Conservation (phyloP, 2,329 filamentous ascomycete genomes). For the Chaetomiaceae sp. region DNA sequence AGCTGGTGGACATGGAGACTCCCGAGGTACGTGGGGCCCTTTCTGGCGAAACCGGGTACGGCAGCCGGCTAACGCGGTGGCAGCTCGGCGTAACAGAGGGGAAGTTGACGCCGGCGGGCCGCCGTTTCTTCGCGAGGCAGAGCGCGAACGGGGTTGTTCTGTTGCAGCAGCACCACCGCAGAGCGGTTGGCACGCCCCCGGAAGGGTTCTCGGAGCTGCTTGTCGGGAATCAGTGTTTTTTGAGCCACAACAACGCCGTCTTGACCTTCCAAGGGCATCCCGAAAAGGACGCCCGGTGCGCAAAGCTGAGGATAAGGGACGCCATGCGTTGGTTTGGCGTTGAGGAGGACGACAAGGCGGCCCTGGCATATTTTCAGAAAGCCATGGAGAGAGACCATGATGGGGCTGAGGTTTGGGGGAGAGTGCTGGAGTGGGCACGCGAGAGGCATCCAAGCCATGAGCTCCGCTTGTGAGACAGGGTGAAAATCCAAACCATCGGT, state of each 20-base stretch:
- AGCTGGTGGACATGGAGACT: constrained; percentile 34
- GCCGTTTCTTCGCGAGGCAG: constrained; percentile 34
- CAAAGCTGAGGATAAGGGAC: constrained; percentile 36
- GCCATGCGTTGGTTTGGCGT: constrained; percentile 36
- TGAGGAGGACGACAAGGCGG: constrained; percentile 30
- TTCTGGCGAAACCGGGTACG: neutral
- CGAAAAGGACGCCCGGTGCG: constrained; percentile 39
- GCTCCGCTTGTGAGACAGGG: constrained; percentile 1
- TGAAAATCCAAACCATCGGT: neutral
- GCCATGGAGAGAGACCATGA: constrained; percentile 34
- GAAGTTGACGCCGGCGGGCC: constrained; percentile 35
- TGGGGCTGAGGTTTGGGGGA: constrained; percentile 36
- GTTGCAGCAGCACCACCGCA: constrained; percentile 41
- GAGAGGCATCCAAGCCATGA: constrained; percentile 8
- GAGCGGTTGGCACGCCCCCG: constrained; percentile 34
- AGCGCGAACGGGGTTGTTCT: constrained; percentile 20
- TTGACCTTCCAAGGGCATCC: constrained; percentile 44
- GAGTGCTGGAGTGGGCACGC: constrained; percentile 32
- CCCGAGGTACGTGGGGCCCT: constrained; percentile 34
- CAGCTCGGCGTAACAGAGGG: constrained; percentile 37
- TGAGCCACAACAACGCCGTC: constrained; percentile 37
- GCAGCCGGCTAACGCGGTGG: neutral
- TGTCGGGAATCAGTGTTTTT: constrained; percentile 36
- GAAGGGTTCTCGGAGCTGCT: constrained; percentile 35
- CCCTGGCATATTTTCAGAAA: constrained; percentile 27